Conservation (phyloP, 2,329 filamentous ascomycete species). For the Penicillium sp. region DNA sequence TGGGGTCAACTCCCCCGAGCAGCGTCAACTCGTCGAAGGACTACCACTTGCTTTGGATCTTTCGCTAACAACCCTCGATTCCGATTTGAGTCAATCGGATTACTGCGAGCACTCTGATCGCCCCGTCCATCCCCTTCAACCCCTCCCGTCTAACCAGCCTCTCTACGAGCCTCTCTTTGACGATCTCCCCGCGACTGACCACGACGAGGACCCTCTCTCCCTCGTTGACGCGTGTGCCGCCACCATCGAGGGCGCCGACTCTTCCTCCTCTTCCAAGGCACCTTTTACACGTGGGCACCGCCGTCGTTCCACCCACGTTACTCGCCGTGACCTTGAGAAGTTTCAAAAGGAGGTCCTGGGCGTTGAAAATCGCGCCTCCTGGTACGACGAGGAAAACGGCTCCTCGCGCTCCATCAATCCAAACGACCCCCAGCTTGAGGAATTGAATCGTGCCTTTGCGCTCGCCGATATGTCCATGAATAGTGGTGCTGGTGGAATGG, state of each 20-base stretch:
- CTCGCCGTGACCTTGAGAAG: conserved; percentile 43
- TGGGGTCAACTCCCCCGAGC: conserved; percentile 13
- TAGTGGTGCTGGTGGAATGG: conserved; percentile 34
- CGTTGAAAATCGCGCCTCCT: conserved; percentile 35
- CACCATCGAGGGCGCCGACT: conserved; percentile 38
- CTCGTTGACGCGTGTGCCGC: conserved; percentile 25
- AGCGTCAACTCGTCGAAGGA: conserved; percentile 10
- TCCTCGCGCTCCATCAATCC: conserved; percentile 25
- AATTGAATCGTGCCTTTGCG: conserved; percentile 43
- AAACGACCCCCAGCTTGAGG: conserved; percentile 39
- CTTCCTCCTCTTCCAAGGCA: conserved; percentile 39
- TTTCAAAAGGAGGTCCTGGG: conserved; percentile 43
- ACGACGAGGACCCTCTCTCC: conserved; percentile 5
- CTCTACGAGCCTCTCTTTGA: neutral
- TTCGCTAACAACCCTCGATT: neutral
- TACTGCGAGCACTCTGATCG: neutral
- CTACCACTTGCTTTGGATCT: conserved; percentile 8
- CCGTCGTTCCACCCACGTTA: conserved; percentile 48
- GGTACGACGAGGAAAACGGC: conserved; percentile 37
- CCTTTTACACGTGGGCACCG: conserved; percentile 44
- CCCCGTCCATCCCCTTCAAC: neutral
- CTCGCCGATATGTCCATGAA: conserved; percentile 43
- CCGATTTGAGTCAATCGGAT: neutral
- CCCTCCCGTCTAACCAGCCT: neutral
- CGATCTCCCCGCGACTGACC: neutral